phyloP scores from a whole-genome alignment of 352 stramenopile species.

The Pythium graminicola region DNA sequence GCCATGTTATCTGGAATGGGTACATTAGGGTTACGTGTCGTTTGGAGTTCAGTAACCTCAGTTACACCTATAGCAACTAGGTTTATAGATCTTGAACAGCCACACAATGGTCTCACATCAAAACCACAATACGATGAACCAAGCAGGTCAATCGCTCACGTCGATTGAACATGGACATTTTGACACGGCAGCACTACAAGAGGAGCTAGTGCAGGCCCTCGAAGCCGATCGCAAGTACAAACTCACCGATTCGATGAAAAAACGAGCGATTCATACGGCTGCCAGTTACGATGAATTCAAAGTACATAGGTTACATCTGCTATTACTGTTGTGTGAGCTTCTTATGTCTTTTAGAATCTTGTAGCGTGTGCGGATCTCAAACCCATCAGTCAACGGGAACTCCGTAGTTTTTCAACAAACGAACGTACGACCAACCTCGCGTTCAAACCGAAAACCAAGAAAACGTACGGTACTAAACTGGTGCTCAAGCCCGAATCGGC shows the following conservation, averaged over 20 bases:
- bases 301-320: slow-evolving; percentile 19
- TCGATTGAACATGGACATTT: slow-evolving; percentile 75
- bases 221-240: slow-evolving; percentile 82
- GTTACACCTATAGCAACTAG: slow-evolving; percentile 7
- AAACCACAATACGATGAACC: slow-evolving; percentile 14
- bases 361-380: slow-evolving; percentile 81
- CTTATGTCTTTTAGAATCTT: slow-evolving; percentile 62
- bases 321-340: background rate
- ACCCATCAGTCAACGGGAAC: slow-evolving; percentile 65
- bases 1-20: background rate
- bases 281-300: slow-evolving; percentile 85
- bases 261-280: slow-evolving; percentile 80
- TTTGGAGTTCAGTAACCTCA: background rate
- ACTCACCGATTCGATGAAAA: slow-evolving; percentile 82
- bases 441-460: slow-evolving; percentile 32
- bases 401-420: slow-evolving; percentile 45
- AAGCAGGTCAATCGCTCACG: slow-evolving; percentile 34
- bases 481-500: slow-evolving; percentile 22
- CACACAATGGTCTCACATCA: background rate
- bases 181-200: slow-evolving; percentile 63
- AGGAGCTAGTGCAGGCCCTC: slow-evolving; percentile 61
- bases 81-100: slow-evolving; percentile 25
- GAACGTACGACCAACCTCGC: slow-evolving; percentile 58
- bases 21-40: slow-evolving; percentile 11
- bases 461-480: slow-evolving; percentile 25